Evolutionary conservation across 768 basidiomycete genomes (phyloP).

Genomic region (Sarcodon sp.): DNA sequence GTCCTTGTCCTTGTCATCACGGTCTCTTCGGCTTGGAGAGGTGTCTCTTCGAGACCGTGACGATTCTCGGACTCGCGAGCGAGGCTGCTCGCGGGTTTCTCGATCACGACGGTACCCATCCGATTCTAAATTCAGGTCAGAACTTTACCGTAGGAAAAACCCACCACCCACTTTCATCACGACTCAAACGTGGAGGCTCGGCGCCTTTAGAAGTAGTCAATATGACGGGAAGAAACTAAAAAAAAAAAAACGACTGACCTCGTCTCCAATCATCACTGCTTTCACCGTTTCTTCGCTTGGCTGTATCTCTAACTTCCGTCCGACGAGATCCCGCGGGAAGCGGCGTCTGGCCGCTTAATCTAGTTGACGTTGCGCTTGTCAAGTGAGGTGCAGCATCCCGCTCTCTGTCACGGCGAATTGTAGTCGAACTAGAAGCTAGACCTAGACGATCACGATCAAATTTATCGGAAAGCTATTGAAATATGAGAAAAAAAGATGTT

Average conservation of each 20-base stretch:
- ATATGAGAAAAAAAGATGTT: slow-evolving; percentile 1
- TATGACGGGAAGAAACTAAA: slow-evolving; percentile 1
- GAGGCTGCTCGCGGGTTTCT: slow-evolving; percentile 49
- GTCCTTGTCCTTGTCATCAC: slow-evolving; percentile 20
- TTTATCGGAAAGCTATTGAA: slow-evolving; percentile 68
- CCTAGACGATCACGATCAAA: slow-evolving; percentile 74
- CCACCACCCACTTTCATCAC: slow-evolving; percentile 47
- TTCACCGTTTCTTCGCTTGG: slow-evolving; percentile 62
- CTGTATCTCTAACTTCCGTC: slow-evolving; percentile 42
- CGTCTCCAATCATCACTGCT: slow-evolving; percentile 76
- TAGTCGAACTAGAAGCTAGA: slow-evolving; percentile 28
- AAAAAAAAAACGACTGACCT: slow-evolving; percentile 31
- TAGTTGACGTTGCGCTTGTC: slow-evolving; percentile 24
- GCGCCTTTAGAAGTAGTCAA: slow-evolving; percentile 20
- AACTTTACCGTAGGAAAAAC: slow-evolving; percentile 5
- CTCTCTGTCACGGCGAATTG: slow-evolving; percentile 43
- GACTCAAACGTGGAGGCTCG: slow-evolving; percentile 34
- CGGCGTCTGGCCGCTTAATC: slow-evolving; percentile 20
- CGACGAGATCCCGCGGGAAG: slow-evolving; percentile 31
- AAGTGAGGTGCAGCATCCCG: slow-evolving; percentile 56
- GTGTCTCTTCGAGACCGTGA: slow-evolving; percentile 48
- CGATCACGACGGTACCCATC: slow-evolving; percentile 47
- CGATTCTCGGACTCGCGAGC: slow-evolving; percentile 51
- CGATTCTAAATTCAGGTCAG: slow-evolving; percentile 22
- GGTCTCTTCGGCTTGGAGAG: slow-evolving; percentile 30